Percentiles rank a stretch among this genome's conserved stretches.
These are phyloP conservation scores for Erodium trifolium DNA, from an alignment of 441 rosid species.

Conservation along the genomic window DNA sequence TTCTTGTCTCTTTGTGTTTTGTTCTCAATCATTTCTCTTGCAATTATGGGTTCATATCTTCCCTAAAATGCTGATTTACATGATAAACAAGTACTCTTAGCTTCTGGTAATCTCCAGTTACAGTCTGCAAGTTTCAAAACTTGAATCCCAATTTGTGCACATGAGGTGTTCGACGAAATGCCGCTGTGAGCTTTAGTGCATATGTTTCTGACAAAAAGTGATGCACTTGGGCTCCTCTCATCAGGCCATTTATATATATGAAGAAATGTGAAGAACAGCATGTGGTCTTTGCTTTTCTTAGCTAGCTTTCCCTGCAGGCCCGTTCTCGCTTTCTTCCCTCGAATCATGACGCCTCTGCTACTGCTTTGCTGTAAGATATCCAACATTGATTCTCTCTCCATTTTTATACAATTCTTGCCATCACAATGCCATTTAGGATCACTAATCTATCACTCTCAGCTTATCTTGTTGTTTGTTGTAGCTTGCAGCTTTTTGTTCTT, in stretches of 20 bases:
- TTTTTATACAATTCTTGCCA: background rate
- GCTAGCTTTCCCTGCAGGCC: background rate
- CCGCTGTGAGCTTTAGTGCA: slow-evolving; percentile 18
- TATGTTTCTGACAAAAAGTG: slow-evolving; percentile 29
- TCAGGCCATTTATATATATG: slow-evolving; percentile 4
- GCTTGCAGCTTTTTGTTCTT: slow-evolving; percentile 18
- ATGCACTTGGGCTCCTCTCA: slow-evolving; percentile 19
- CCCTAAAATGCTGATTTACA: slow-evolving; percentile 6
- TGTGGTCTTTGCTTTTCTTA: slow-evolving; percentile 26
- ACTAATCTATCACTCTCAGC: slow-evolving; percentile 13
- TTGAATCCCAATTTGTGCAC: background rate
- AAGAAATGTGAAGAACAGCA: slow-evolving; percentile 21
- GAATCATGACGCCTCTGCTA: slow-evolving; percentile 44
- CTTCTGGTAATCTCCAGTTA: slow-evolving; percentile 5
- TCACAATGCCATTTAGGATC: background rate
- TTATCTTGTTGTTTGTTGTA: background rate
- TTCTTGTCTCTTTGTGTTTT: background rate
- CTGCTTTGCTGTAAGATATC: slow-evolving; percentile 48
- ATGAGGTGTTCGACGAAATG: slow-evolving; percentile 15
- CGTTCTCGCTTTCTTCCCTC: slow-evolving; percentile 29
- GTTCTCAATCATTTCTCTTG: slow-evolving; percentile 13
- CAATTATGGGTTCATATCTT: slow-evolving; percentile 17
- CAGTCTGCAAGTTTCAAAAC: background rate
- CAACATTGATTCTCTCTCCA: slow-evolving; percentile 14
- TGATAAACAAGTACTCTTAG: slow-evolving; percentile 10